A percentile compares a stretch with the other conserved stretches of the same genome.
Evolutionary conservation across 139 green algal genomes (phyloP).

Genomic region (Volvox africanus): DNA sequence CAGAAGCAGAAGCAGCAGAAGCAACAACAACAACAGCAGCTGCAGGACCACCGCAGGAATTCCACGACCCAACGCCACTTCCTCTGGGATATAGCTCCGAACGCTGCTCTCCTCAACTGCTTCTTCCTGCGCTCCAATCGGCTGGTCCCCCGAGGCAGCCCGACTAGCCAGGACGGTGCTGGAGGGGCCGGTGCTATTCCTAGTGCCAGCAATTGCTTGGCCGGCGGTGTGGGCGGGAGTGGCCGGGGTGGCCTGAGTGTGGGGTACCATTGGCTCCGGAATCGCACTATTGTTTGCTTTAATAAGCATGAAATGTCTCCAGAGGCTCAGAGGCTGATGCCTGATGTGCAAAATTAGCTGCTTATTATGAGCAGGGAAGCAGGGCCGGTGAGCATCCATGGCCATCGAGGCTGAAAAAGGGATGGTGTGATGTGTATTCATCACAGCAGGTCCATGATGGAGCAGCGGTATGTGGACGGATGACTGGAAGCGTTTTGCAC

Average conservation of each 20-base stretch:
- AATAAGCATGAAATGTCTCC: conserved; percentile 2
- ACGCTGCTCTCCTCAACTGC: background rate
- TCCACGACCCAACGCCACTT: background rate
- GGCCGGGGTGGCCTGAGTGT: background rate
- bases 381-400: too few species aligned
- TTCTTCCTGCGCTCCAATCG: conserved; percentile 2
- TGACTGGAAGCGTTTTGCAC: too few species aligned
- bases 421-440: too few species aligned
- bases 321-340: background rate
- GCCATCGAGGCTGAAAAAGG: too few species aligned
- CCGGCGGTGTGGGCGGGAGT: background rate
- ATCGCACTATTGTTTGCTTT: background rate
- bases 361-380: too few species aligned
- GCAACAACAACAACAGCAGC: background rate
- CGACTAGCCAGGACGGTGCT: background rate
- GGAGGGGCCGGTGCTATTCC: background rate
- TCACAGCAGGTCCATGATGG: too few species aligned
- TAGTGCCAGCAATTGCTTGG: background rate
- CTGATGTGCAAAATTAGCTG: background rate
- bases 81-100: background rate
- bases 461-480: too few species aligned
- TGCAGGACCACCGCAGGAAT: background rate
- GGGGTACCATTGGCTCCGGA: conserved; percentile 1
- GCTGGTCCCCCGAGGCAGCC: background rate
- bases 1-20: background rate